Percentiles rank a stretch among this genome's conserved stretches.
Conservation (phyloP, 2,329 filamentous ascomycete species). For the Juglanconis oblonga region DNA sequence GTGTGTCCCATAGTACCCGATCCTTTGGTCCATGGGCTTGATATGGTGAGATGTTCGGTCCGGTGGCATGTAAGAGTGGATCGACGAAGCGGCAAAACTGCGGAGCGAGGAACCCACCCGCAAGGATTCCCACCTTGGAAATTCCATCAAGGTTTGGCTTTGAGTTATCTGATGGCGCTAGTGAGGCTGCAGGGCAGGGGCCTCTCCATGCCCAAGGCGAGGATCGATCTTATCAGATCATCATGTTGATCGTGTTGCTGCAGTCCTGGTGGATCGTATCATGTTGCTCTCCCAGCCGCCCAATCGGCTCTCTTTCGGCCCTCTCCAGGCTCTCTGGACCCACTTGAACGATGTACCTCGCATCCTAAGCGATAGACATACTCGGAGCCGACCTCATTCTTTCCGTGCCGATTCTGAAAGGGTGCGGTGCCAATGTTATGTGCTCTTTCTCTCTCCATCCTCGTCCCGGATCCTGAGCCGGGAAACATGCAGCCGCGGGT, state of each 20-base stretch:
- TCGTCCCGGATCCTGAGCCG: too few species aligned
- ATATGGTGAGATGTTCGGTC: not conserved
- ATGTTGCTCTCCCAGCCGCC: not conserved
- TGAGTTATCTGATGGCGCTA: constrained; percentile 18
- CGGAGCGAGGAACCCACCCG: not conserved
- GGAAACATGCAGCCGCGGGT: too few species aligned
- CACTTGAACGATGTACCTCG: not conserved
- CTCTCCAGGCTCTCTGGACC: not conserved
- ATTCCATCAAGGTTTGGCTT: not conserved
- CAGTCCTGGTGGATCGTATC: not conserved
- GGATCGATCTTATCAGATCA: constrained; percentile 19
- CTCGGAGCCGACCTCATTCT: constrained; percentile 4
- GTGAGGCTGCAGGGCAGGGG: not conserved
- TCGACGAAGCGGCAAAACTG: not conserved
- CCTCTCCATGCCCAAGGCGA: not conserved
- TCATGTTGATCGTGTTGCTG: not conserved
- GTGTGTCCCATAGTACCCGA: too few species aligned
- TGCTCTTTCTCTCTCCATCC: too few species aligned
- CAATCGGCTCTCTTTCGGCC: constrained; percentile 14
- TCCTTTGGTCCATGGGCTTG: not conserved
- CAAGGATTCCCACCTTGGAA: not conserved
- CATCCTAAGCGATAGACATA: not conserved
- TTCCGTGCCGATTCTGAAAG: not conserved
- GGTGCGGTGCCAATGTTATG: not conserved
- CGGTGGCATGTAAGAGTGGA: not conserved